phyloP scores from a whole-genome alignment of 2,329 filamentous ascomycete species.

The Clarireedia monteithiana region DNA sequence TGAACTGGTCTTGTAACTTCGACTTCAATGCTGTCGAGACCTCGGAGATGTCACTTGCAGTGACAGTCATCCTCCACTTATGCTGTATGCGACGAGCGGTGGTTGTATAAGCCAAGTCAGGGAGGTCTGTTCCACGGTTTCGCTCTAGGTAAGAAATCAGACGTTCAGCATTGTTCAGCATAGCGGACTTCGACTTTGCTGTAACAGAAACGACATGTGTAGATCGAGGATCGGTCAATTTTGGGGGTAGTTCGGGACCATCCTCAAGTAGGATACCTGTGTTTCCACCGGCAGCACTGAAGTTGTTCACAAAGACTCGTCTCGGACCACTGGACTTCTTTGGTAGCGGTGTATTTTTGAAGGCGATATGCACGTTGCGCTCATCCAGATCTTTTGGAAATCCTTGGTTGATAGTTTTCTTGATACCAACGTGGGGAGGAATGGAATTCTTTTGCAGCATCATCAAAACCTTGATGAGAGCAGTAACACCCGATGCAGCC shows the following conservation, averaged over 20 bases:
- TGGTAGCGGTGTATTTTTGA: constrained; percentile 10
- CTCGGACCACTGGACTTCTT: constrained; percentile 1
- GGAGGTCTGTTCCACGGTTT: constrained; percentile 18
- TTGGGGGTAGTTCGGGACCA: constrained; percentile 27
- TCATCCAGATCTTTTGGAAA: constrained; percentile 31
- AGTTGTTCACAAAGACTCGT: constrained; percentile 37
- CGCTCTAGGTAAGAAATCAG: constrained; percentile 20
- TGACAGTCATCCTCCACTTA: constrained; percentile 45
- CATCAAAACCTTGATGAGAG: constrained; percentile 29
- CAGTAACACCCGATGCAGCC: constrained; percentile 28
- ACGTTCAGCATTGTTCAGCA: constrained; percentile 22
- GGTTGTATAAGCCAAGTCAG: constrained; percentile 27
- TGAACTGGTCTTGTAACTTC: constrained; percentile 7
- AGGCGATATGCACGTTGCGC: constrained; percentile 24
- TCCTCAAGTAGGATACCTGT: constrained; percentile 28
- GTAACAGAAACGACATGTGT: constrained; percentile 39
- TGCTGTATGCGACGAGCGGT: constrained; percentile 48
- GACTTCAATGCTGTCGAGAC: constrained; percentile 23
- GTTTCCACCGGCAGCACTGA: constrained; percentile 33
- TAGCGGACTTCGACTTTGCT: constrained; percentile 34
- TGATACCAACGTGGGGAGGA: constrained; percentile 27
- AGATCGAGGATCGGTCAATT: constrained; percentile 34
- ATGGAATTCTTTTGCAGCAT: constrained; percentile 28
- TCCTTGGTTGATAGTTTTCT: constrained; percentile 29
- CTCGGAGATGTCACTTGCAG: constrained; percentile 32